Base-by-base conservation (phyloP, 306 rosid genomes). In the Begonia masoniana region DNA sequence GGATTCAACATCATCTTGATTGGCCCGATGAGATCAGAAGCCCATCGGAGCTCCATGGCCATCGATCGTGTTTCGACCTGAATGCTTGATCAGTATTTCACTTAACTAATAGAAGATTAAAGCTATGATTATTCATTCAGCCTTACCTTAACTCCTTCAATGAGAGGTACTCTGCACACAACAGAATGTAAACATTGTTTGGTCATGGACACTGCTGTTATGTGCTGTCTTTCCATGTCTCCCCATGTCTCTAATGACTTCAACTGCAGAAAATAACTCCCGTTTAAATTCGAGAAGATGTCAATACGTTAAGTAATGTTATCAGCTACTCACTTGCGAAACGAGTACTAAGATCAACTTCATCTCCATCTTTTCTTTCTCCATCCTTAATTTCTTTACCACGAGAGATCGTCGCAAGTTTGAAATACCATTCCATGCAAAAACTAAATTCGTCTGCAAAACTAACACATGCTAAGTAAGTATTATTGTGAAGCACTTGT, bases 91-190 rank as follows among this genome's bases (percentile, higher is more conserved):
- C 17, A 3, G 39, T 31, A 31, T 31, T 31, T 31, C 8, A 47
- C 47, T 71, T 43, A 56, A 51, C n/a, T 41, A 48, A 52, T 9
- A 49, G 39, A 10, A 13, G 14, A 5, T 7, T n/a, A 61, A 10
- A 7, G 35, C 15, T n/a, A 9, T 15, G 43, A 31, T 48, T 5
- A 49, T 47, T 50, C 56, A 36, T 24, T 45, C 4, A 1, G 49
- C 14, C 14, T 41, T 68, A 88, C 92, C 92, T 62, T 62, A 68
- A 82, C 85, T 21, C 85, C 94, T 61, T 83, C 82, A 63, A 64
- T 51, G 15, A 88, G 74, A 48, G 96, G 96, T 15, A 84, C 71
- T 59, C 70, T 84, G 58, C 94, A 88, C 1, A 77, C 73, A 54
- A 64, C 88, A 12, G 82, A 60, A 73, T 77, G 78, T 54, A 84